Base-by-base conservation (phyloP, 495 filamentous ascomycete species). In the Aspergillus egyptiacus region DNA sequence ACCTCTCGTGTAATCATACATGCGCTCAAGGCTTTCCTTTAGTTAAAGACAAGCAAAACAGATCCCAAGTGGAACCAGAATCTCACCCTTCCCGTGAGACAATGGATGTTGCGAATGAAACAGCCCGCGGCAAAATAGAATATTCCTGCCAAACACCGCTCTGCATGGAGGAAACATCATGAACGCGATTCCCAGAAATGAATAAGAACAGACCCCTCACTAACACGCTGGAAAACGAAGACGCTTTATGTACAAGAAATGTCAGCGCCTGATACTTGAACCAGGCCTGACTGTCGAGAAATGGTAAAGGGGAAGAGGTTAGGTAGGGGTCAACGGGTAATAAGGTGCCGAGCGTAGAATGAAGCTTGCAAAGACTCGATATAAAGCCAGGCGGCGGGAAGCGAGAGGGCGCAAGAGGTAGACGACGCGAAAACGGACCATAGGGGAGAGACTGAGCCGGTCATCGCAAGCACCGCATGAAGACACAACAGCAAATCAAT, bases 1-100 rank as follows among this genome's bases (percentile, higher is more conserved):
- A 66, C 62, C 59, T 64, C 63, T 72, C 69, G 57, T 72, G 23
- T 43, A 68, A 70, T 72, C 67, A 65, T 72, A 72, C 69, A 72
- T 58, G 54, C 60, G 62, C 56, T 60, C 44, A 40, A 24, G 34
- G 19, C n/a, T 32, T 41, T 34, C 42, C 6, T 39, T 34, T 6
- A 46, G 31, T 15, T 18, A 15, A 33, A 25, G 22, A 20, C 20
- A 24, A 40, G 24, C 51, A 41, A 28, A 48, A 43, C 19, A 28
- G 42, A 44, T 43, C 24, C 36, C 28, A 48, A 48, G 37, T 44
- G 23, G 37, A 37, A 13, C 32, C 39, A 18, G 15, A 6, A 11
- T 14, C 20, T 32, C 39, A 33, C 22, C 20, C 38, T 31, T 37
- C 44, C 15, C 1, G 33, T 22, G 17, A 40, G 23, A 18, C 18